Conservation (phyloP, 2,329 filamentous ascomycete species). For the Fusarium nelsonii region DNA sequence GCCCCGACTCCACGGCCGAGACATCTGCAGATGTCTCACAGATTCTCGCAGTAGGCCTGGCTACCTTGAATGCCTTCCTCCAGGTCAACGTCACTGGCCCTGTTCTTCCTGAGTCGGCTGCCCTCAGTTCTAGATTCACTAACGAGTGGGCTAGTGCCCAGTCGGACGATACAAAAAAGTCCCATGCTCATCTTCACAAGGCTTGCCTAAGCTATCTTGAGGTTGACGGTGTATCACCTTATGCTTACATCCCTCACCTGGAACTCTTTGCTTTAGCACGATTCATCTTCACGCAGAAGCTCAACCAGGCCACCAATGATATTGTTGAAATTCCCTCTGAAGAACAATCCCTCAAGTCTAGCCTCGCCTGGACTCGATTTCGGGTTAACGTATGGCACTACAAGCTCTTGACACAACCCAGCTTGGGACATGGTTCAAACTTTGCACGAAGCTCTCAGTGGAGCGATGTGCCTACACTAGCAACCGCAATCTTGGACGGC, state of each 20-base stretch:
- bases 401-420: constrained; percentile 70
- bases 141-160: constrained; percentile 53
- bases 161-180: constrained; percentile 4
- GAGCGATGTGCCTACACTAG: constrained; percentile 70
- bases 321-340: constrained; percentile 46
- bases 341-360: constrained; percentile 58
- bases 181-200: constrained; percentile 61
- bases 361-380: constrained; percentile 72
- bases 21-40: constrained; percentile 20
- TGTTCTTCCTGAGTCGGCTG: constrained; percentile 63
- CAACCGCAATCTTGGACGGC: constrained; percentile 60
- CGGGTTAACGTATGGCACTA: constrained; percentile 79
- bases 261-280: constrained; percentile 84
- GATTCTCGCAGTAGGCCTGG: constrained; percentile 50
- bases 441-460: constrained; percentile 69
- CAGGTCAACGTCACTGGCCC: constrained; percentile 92
- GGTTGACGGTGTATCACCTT: constrained; percentile 87
- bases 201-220: constrained; percentile 76
- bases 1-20: constrained; percentile 7
- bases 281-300: constrained; percentile 57
- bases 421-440: constrained; percentile 64
- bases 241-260: constrained; percentile 84
- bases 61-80: constrained; percentile 78
- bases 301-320: constrained; percentile 41
- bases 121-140: constrained; percentile 56